Evolutionary conservation across 176 grass and related monocot species (phyloP), one percentile per base, ranked within the genome.

Genomic region (Carex kokanica): DNA sequence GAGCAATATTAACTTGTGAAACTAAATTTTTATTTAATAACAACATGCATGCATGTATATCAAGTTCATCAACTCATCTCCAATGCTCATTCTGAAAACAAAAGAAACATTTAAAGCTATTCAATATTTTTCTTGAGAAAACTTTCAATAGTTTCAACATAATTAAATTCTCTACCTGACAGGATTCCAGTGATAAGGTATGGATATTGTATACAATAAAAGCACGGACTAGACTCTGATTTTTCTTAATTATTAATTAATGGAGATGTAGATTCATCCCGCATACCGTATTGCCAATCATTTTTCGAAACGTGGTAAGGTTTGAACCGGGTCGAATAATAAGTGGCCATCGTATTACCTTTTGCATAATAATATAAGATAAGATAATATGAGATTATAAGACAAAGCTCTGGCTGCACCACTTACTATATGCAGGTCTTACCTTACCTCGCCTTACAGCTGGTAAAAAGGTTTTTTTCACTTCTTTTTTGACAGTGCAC

Each of bases 401-500:
- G 58, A 79, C 57, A 51, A 85, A 77, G 41, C 34, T 61, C 58
- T 53, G 52, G 83, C 71, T 78, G 70, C 60, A 78, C 71, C 72
- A 78, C 56, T 85, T 78, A 64, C 56, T 60, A 61, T 24, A 61
- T 78, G 60, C 60, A 79, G 60, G 58, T 68, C 38, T 36, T 85
- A 21, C 54, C 66, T 79, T 52, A 65, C 58, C 72, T 65, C 21
- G 38, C 57, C 43, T 64, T 85, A 74, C 72, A 85, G 72, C 71
- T 78, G 36, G 58, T 85, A 78, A 85, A 85, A 85, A 78, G 78
- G 34, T 81, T 81, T 78, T n/a, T 78, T 47, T 47, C 54, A 5
- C 78, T 81, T 63, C 78, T 81, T 63, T 61, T 43, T 51, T 85
- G 75, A 85, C 60, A 78, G 55, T 51, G n/a, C 72, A 54, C 58